Evolutionary conservation across 1,139 yeast genomes (phyloP).

Genomic region (Geotrichum candidum): DNA sequence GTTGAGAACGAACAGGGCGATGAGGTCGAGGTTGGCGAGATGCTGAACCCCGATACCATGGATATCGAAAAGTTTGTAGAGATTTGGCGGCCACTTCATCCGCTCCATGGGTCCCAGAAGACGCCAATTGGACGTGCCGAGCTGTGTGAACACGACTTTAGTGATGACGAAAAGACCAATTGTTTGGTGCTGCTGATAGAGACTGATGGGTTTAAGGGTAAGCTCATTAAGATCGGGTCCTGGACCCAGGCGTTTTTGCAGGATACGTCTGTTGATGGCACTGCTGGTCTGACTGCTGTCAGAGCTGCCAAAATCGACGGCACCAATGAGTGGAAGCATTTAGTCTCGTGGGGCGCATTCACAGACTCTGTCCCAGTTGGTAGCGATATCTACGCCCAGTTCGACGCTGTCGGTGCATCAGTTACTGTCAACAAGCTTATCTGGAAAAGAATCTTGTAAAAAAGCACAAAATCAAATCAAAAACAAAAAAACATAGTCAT

Average conservation of each 20-base stretch:
- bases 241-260: conserved; percentile 24
- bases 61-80: conserved; percentile 46
- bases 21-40: conserved; percentile 49
- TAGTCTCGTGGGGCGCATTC: conserved; percentile 17
- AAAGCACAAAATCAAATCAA: neutral
- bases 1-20: conserved; percentile 37
- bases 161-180: neutral
- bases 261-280: conserved; percentile 9
- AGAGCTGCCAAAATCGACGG: conserved; percentile 15
- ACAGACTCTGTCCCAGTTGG: conserved; percentile 15
- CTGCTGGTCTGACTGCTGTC: conserved; percentile 15
- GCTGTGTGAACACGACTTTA: neutral
- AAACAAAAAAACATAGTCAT: neutral
- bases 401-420: neutral
- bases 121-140: conserved; percentile 22
- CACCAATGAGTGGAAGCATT: conserved; percentile 10
- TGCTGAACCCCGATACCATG: conserved; percentile 47
- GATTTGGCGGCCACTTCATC: conserved; percentile 52
- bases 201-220: conserved; percentile 20
- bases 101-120: conserved; percentile 37
- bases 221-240: conserved; percentile 23
- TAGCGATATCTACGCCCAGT: neutral
- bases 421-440: neutral
- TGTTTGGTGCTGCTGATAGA: conserved; percentile 19
- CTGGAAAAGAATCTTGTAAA: conserved; percentile 4